phyloP scores from a whole-genome alignment of 768 basidiomycete species.

The Lyophyllum semitale region DNA sequence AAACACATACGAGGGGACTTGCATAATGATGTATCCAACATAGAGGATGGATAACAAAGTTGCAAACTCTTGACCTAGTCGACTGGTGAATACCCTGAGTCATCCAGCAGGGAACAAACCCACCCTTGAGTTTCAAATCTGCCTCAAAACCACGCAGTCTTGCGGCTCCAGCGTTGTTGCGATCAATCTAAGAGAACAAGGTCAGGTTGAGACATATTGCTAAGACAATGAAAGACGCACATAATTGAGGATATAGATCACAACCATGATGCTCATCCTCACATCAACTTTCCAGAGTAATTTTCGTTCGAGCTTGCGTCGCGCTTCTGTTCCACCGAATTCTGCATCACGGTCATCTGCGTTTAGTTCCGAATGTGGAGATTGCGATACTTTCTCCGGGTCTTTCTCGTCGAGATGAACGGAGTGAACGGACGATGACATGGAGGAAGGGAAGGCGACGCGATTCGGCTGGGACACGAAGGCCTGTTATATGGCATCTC shows the following conservation, averaged over 20 bases:
- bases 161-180: slow-evolving; percentile 72
- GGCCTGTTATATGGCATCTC: background rate
- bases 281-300: slow-evolving; percentile 52
- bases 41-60: slow-evolving; percentile 64
- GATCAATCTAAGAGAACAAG: slow-evolving; percentile 57
- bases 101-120: background rate
- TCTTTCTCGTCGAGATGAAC: slow-evolving; percentile 19
- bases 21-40: slow-evolving; percentile 72
- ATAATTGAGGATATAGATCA: slow-evolving; percentile 53
- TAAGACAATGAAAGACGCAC: slow-evolving; percentile 7
- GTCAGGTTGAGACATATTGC: slow-evolving; percentile 17
- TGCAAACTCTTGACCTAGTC: slow-evolving; percentile 49
- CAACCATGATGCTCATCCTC: slow-evolving; percentile 48
- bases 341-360: slow-evolving; percentile 24
- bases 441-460: slow-evolving; percentile 3
- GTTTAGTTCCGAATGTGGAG: background rate
- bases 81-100: background rate
- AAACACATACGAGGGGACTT: slow-evolving; percentile 62
- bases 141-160: slow-evolving; percentile 65
- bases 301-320: slow-evolving; percentile 29
- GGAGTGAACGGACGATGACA: slow-evolving; percentile 19
- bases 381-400: slow-evolving; percentile 6
- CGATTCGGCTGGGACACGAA: background rate
- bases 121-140: slow-evolving; percentile 57
- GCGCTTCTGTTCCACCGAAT: slow-evolving; percentile 28